Evolutionary conservation across 2,329 filamentous ascomycete genomes (phyloP).

Genomic region (Chlorencoelia australis): DNA sequence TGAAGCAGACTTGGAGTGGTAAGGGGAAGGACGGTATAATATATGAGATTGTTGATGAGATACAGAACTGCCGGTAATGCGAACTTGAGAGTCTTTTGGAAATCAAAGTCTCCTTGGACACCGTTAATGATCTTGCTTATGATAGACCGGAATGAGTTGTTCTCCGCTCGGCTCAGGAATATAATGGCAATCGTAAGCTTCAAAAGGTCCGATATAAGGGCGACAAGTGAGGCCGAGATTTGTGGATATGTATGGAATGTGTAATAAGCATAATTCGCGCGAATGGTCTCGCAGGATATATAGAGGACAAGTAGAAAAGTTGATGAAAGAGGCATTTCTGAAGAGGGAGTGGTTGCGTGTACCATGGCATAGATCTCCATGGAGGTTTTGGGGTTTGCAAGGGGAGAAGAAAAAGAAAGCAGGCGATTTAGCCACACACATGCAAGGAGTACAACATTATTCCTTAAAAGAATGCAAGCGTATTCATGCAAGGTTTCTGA

Average conservation of each 20-base stretch:
- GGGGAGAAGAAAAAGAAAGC: no score
- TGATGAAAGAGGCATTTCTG: no score
- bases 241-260: conserved; percentile 14
- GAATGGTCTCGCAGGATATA: conserved; percentile 12
- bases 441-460: no score
- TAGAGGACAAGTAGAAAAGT: conserved; percentile 6
- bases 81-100: conserved; percentile 10
- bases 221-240: conserved; percentile 13
- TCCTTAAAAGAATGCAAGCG: no score
- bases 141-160: conserved; percentile 2
- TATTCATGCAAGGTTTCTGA: no score
- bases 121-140: no score
- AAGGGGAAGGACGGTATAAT: conserved; percentile 15
- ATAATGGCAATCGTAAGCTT: conserved; percentile 13
- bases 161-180: conserved; percentile 8
- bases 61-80: conserved; percentile 16
- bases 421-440: no score
- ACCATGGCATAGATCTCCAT: no score
- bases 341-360: no score
- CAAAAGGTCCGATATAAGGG: conserved; percentile 12
- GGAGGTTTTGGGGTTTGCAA: no score
- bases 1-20: conserved; percentile 16
- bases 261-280: conserved; percentile 19
- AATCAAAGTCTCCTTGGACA: conserved; percentile 2
- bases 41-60: conserved; percentile 17